Base-by-base conservation (phyloP, 1,284 basidiomycete species). In the Fomes fomentarius region DNA sequence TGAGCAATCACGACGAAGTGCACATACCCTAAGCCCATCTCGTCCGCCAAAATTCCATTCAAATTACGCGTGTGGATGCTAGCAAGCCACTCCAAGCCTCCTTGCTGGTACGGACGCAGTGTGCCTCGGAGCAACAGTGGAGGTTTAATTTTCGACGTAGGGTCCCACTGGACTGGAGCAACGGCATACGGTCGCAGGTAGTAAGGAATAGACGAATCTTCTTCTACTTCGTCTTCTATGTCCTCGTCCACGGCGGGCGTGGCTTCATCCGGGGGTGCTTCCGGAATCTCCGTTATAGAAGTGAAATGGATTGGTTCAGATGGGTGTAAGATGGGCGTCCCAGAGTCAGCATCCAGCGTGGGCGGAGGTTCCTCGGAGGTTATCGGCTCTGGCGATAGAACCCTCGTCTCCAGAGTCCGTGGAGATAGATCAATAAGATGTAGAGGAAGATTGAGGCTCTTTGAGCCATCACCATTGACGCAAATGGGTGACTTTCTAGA, bases 31-130 rank as follows among this genome's bases (percentile, higher is more conserved):
- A 94, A 74, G 48, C 93, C 93, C 93, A 95, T 95, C 72, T 94
- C 93, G 65, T 95, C 93, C 2, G 93, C 94, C 38, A 96, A 76
- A 56, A 98, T 97, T 2, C 96, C 96, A 71, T 99, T 98, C 62
- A 94, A 76, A 54, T 90, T 87, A 62, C 93, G 94, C 19, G 78
- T 77, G 72, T 98, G 95, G 34, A 98, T 75, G 66, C 88, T 93
- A 0, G 93, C 92, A 8, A 99, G 85, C 96, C 96, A 99, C 66
- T 98, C 95, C 47, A 98, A 74, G 0, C 96, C 96, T 12, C 90
- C 84, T 61, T 96, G 93, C 68, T 99, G 96, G 68, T 99, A 99
- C 1, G 95, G 94, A 17, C 96, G 87, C 34, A 99, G 78, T 2
- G 84, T 84, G 1, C 95, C 96, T 12, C 96, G 87, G 2, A 98